Evolutionary conservation across 768 basidiomycete genomes (phyloP).

Genomic region (Clitopilus hobsonii): DNA sequence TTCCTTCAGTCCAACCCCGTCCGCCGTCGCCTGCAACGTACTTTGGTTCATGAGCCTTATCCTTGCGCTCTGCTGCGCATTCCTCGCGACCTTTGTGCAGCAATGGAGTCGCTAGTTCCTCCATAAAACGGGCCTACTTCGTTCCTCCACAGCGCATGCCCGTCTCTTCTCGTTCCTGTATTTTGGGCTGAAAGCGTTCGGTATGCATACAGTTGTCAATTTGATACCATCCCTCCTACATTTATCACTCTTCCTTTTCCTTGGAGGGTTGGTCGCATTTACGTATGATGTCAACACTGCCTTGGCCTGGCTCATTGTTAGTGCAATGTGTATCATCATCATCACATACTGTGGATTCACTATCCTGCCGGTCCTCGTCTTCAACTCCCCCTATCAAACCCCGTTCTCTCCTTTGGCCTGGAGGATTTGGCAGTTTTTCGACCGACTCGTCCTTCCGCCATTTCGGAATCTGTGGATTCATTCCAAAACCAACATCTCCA

Average conservation of each 20-base stretch:
- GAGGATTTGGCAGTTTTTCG: slow-evolving; percentile 18
- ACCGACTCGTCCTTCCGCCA: not conserved
- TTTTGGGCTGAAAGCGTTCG: not conserved
- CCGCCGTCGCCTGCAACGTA: not conserved
- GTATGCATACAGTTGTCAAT: not conserved
- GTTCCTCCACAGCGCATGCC: not conserved
- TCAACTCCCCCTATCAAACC: slow-evolving; percentile 30
- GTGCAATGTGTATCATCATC: not conserved
- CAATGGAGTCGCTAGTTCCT: slow-evolving; percentile 12
- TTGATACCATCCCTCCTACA: not conserved
- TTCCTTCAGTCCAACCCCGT: not conserved
- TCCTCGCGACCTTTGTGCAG: not conserved
- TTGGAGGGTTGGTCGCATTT: not conserved
- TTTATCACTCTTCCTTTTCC: not conserved
- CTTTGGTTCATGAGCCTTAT: not conserved
- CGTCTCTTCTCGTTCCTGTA: not conserved
- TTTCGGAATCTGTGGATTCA: not conserved
- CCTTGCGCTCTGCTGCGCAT: not conserved
- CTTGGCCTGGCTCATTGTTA: not conserved
- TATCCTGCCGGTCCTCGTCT: slow-evolving; percentile 24
- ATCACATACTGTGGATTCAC: slow-evolving; percentile 25
- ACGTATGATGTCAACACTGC: not conserved
- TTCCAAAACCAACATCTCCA: not conserved
- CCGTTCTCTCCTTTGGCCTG: slow-evolving; percentile 27
- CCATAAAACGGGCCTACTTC: slow-evolving; percentile 13